Base-by-base conservation (phyloP, 1,284 basidiomycete species). In the Vanrija pseudolonga region DNA sequence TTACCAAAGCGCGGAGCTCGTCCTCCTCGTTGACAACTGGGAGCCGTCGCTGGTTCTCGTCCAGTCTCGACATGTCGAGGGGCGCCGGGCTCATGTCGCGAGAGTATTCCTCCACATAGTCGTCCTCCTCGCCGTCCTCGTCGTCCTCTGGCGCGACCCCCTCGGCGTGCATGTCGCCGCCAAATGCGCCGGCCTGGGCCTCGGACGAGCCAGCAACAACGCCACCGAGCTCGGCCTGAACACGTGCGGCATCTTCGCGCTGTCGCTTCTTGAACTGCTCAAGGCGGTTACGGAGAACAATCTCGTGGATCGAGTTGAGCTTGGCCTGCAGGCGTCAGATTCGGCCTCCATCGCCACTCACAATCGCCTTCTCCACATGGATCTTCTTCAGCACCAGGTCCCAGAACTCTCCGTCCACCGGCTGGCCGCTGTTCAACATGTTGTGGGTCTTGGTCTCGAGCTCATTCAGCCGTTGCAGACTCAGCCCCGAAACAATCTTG, bases 361-460 rank as follows among this genome's bases (percentile, higher is more conserved):
- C 90, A 79, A 96, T 96, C n/a, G 96, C 89, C 76, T 97, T 97
- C 87, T 91, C 96, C 1, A 98, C 94, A n/a, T 96, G 80, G 40
- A 98, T 78, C 71, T 90, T 93, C 73, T 90, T 89, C 56, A 98
- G 76, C 6, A 98, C 78, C 38, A 85, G 81, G 75, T 98, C 95
- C 96, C 96, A 99, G 72, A 98, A 99, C 73, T 99, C 96, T 14
- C 87, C 88, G 74, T 99, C 96, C 39, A 98, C 84, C 1, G 94
- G 92, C 74, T 98, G 93, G 28, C 91, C 90, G 56, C 90, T 91
- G 0, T 83, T 80, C 1, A 98, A 82, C 76, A 98, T 98, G 48
- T 81, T 82, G 66, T 92, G 89, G 15, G 98, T 87, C 66, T 87
- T 87, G 55, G 84, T 82, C 74, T 98, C 95, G 28, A 99, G 80